Base-by-base conservation (phyloP, 2,329 filamentous ascomycete genomes). In the Chrysosporium queenslandicum region DNA sequence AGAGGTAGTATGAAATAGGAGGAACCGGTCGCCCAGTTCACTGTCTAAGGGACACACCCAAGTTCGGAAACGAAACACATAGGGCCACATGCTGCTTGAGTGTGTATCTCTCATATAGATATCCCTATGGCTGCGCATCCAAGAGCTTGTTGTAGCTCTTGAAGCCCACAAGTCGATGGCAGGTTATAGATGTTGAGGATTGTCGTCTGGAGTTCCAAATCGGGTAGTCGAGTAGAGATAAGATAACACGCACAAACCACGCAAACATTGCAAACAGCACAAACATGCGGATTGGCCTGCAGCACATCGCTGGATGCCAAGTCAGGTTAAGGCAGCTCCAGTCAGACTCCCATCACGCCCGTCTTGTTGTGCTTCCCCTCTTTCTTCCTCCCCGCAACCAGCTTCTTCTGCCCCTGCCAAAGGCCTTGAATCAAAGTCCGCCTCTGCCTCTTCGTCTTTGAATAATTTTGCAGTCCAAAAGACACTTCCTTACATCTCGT, bases 361-460 rank as follows among this genome's bases (percentile, higher is more conserved):
- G 23, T 39, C 32, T 30, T 21, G 7, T 21, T 36, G 39, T 37
- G n/a, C n/a, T n/a, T 51, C 49, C 49, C 49, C 49, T 45, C 49
- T 51, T 51, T 50, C 39, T 50, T 14, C 37, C 47, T 51, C 49
- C 49, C 49, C 49, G 29, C 49, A 20, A 45, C 37, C n/a, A 36
- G 49, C 27, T 36, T 51, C 40, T 18, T 43, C 27, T 45, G 39
- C 36, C 21, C 14, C 5, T 11, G 7, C 20, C 36, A n/a, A 23
- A 29, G 11, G 3, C n/a, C 20, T n/a, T 36, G 29, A 7, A n/a
- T 14, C 27, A 21, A 3, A 37, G 29, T 20, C 39, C 32, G 29
- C 2, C 21, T 43, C 29, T 37, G 11, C 32, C 16, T 7, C 32
- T 41, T 29, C 29, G 16, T 21, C n/a, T 37, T 11, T 18, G 9